A percentile compares a stretch with the other conserved stretches of the same genome.
These are phyloP conservation scores for Galeopsis tetrahit DNA, from an alignment of 257 asterid species.

Conservation along the genomic window DNA sequence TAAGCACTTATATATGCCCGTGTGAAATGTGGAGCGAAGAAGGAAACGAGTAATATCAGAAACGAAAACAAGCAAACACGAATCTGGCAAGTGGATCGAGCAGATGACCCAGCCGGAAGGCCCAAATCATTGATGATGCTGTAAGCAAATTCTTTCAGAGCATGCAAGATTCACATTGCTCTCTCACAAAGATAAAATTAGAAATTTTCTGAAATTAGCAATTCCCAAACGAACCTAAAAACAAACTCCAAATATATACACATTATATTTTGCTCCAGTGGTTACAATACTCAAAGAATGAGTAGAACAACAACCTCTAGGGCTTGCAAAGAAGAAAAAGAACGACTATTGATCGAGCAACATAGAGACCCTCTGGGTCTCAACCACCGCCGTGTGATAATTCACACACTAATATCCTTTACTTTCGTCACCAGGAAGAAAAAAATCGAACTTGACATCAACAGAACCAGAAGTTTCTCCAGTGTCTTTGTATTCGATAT, in stretches of 20 bases:
- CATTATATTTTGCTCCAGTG: constrained; percentile 34
- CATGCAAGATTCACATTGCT: background rate
- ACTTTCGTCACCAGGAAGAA: constrained; percentile 63
- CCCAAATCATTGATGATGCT: background rate
- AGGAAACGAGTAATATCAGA: too few species aligned
- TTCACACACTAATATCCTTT: constrained; percentile 40
- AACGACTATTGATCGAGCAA: constrained; percentile 24
- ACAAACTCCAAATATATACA: constrained; percentile 40
- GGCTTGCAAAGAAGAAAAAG: constrained; percentile 1
- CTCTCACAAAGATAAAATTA: constrained; percentile 16
- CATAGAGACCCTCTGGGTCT: constrained; percentile 6
- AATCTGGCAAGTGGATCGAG: too few species aligned
- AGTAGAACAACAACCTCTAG: constrained; percentile 22
- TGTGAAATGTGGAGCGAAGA: background rate
- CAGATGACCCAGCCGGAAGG: too few species aligned
- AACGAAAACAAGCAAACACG: too few species aligned
- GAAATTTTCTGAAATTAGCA: constrained; percentile 20
- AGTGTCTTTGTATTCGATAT: constrained; percentile 74
- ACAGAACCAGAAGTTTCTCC: constrained; percentile 88
- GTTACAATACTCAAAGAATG: constrained; percentile 32
- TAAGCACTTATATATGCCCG: background rate
- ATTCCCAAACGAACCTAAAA: constrained; percentile 7
- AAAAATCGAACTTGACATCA: constrained; percentile 94
- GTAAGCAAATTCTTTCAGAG: background rate
- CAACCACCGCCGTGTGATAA: constrained; percentile 11